Evolutionary conservation across 768 basidiomycete species (phyloP), one percentile per base, ranked within the genome.

Genomic region (Rossbeevera mucosa): DNA sequence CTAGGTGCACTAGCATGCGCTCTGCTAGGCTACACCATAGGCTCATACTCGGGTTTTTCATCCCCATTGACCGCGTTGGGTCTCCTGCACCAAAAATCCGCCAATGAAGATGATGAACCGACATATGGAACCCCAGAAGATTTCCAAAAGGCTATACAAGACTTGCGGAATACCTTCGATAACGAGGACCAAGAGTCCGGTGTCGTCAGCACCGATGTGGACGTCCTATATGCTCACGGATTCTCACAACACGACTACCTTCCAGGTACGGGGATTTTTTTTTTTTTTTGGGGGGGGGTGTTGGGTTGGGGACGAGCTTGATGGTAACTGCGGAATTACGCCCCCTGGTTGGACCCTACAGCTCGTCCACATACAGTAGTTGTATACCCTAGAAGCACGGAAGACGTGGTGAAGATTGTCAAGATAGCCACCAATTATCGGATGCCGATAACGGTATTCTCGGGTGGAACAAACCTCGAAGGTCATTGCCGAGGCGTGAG

Each of bases 391-490:
- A 59, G 68, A 14, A 78, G 74, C 21, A 94, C 93, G 0, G 86
- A 91, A 56, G 93, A 95, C 57, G 91, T 95, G 1, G 84, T 86
- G 36, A 76, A 80, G 58, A 77, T 92, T 44, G 86, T 94, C 44
- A 80, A 85, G 53, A 76, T 88, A 43, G 87, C 92, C 2, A 78
- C 76, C 36, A 84, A 84, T 66, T 86, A 84, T 69, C 75, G 74
- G 24, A 85, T 94, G 72, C 93, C 93, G 0, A 68, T 94, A 20
- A 81, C 80, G 1, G 80, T 91, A 2, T 93, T 86, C 66, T 83
- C 85, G 0, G 92, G 89, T 9, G 92, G 85, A 2, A 94, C 92
- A 0, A 83, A 80, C 59, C 66, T 94, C 21, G 92, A 94, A 63
- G 91, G 91, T 0, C 86, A 91, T 56, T 83, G 78, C 56, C 72